Evolutionary conservation across 129 eudicot genomes (phyloP), one percentile per base, ranked within the genome.

Genomic region (Daucus carota): DNA sequence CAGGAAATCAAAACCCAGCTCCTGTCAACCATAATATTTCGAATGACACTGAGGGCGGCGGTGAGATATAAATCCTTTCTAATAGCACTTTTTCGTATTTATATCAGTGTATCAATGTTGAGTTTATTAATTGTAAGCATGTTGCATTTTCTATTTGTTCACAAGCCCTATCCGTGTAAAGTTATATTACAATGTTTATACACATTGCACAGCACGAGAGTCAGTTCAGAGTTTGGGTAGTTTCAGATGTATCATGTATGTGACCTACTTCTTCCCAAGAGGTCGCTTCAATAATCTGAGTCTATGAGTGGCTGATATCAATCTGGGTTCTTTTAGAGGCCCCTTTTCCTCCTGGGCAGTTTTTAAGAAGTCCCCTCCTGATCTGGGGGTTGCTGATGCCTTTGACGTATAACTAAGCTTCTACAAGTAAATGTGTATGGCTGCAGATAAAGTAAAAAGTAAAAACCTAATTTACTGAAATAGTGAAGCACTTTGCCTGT

Each of bases 11-110:
- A 77, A 79, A 78, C 78, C 45, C 86, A 42, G 74, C 75, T 81
- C 75, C 90, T 45, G 89, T 85, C 38, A 87, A 65, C 65, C 79
- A 84, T 50, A 83, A 70, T 72, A 82, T 87, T 76, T 75, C 94
- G 76, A 84, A 85, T 79, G 92, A 92, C 52, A 85, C 81, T 16
- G 96, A 84, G 84, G 98, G 79, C 26, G 98, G 80, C 40, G 96
- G 95, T 90, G 86, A 87, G 86, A 76, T 42, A 73, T 75, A 63
- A 31, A 73, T 71, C 26, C 20, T 33, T 76, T 29, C n/a, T 38
- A 10, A n/a, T 50, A 46, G 29, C 59, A 52, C 65, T 28, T 57
- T 32, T 40, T 24, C 31, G 8, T 57, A n/a, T 57, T 7, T 15
- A n/a, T 57, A 54, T 22, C 29, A 54, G 29, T n/a, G 20, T 54